A percentile compares a stretch with the other conserved stretches of the same genome.
phyloP scores from a whole-genome alignment of 371 early-diverging fungal genomes.

The Lichtheimia ornata region DNA sequence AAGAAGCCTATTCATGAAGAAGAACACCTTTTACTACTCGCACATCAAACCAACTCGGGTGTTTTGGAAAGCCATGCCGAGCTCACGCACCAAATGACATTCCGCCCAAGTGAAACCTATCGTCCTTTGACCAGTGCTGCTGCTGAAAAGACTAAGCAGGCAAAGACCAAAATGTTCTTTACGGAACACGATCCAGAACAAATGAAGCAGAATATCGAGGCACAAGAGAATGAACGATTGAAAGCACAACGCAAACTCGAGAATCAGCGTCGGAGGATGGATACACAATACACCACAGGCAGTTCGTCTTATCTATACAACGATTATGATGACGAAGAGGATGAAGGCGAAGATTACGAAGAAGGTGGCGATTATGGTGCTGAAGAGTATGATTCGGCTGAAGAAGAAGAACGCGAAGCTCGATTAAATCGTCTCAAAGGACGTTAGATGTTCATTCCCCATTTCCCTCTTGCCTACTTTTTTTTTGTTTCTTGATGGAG shows the following conservation, averaged over 20 bases:
- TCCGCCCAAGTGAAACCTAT: conserved; percentile 73
- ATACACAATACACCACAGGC: conserved; percentile 42
- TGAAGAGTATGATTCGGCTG: conserved; percentile 23
- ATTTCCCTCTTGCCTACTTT: too few species aligned
- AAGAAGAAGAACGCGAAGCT: conserved; percentile 15
- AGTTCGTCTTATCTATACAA: conserved; percentile 17
- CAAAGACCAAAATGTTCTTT: conserved; percentile 67
- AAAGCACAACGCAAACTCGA: conserved; percentile 48
- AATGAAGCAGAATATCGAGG: conserved; percentile 40
- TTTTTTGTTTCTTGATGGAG: too few species aligned
- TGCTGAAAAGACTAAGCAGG: conserved; percentile 64
- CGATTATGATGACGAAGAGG: conserved; percentile 43
- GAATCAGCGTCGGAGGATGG: conserved; percentile 37
- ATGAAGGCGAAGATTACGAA: conserved; percentile 37
- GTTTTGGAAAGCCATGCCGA: conserved; percentile 70
- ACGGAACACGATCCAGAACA: conserved; percentile 62
- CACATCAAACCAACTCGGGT: conserved; percentile 63
- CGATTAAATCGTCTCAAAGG: conserved; percentile 9
- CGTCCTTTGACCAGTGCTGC: conserved; percentile 67
- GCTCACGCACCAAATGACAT: conserved; percentile 67
- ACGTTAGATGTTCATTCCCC: too few species aligned
- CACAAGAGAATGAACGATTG: conserved; percentile 43
- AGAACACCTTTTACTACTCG: conserved; percentile 69
- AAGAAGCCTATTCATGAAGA: conserved; percentile 52
- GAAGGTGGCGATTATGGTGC: conserved; percentile 21